phyloP scores from a whole-genome alignment of 768 basidiomycete genomes.

The Rhodotorula babjevae region DNA sequence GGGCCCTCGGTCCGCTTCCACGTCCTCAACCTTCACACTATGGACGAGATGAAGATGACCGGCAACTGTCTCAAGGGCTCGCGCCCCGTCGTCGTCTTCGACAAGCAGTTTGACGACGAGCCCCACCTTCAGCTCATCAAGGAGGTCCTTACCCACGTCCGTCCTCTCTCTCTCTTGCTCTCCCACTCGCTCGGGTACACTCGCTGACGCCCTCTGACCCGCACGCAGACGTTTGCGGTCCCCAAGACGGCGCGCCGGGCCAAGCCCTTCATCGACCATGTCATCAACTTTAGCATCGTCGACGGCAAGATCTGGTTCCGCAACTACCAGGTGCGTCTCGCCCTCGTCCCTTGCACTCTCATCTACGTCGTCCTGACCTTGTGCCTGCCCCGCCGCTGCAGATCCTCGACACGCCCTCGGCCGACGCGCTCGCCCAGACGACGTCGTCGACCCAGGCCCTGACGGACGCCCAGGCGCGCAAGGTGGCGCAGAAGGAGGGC shows the following conservation, averaged over 20 bases:
- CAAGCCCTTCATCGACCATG: conserved; percentile 97
- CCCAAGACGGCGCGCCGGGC: conserved; percentile 82
- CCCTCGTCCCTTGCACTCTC: neutral
- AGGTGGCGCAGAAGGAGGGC: conserved; percentile 54
- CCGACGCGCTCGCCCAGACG: conserved; percentile 26
- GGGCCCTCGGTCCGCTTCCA: conserved; percentile 96
- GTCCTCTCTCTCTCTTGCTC: conserved; percentile 45
- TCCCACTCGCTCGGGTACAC: neutral
- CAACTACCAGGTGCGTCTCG: conserved; percentile 76
- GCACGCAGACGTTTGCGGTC: conserved; percentile 80
- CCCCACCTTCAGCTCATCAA: conserved; percentile 82
- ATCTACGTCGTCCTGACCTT: too few relatives aligned
- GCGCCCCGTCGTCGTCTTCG: conserved; percentile 85
- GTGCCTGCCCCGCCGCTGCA: too few relatives aligned
- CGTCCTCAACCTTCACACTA: conserved; percentile 96
- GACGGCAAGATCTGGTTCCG: conserved; percentile 99
- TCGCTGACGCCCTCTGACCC: neutral
- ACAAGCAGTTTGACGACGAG: conserved; percentile 78
- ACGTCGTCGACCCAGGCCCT: conserved; percentile 56
- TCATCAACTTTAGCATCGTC: conserved; percentile 89
- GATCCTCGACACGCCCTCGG: conserved; percentile 63
- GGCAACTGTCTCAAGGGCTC: conserved; percentile 97
- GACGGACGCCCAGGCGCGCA: conserved; percentile 67
- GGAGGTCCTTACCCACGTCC: conserved; percentile 87
- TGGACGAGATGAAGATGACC: conserved; percentile 99